Conservation (phyloP, 169 alveolate species). For the Ichthyophthirius multifiliis region DNA sequence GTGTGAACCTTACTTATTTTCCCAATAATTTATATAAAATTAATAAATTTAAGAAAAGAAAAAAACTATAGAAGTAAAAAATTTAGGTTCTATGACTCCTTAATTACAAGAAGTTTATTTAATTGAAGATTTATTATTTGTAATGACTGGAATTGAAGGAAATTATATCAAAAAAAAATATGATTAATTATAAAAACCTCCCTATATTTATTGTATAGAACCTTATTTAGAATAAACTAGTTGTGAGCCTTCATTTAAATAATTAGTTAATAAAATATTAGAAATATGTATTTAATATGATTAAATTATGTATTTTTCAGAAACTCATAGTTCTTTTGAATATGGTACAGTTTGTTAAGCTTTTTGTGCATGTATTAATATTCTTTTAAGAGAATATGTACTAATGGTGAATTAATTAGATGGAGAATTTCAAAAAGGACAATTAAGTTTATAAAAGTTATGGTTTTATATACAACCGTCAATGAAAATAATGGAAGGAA, state of each 20-base stretch:
- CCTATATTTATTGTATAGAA: background rate
- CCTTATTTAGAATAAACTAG: background rate
- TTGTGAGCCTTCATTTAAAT: conserved; percentile 14
- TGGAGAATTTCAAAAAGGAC: conserved; percentile 61
- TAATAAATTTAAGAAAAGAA: background rate
- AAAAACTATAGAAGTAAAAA: background rate
- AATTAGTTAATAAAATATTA: conserved; percentile 57
- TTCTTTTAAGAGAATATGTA: conserved; percentile 72
- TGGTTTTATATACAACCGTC: conserved; percentile 83
- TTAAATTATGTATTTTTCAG: conserved; percentile 57
- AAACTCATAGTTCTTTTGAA: conserved; percentile 62
- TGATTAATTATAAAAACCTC: background rate
- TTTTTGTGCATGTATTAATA: conserved; percentile 71
- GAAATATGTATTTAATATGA: conserved; percentile 73
- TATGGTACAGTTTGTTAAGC: conserved; percentile 75
- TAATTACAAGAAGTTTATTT: conserved; percentile 1
- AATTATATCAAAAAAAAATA: background rate
- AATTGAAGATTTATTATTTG: conserved; percentile 3
- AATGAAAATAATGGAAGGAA: conserved; percentile 67
- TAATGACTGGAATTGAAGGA: conserved; percentile 12
- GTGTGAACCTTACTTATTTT: background rate
- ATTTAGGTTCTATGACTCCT: background rate
- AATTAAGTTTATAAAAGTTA: conserved; percentile 68
- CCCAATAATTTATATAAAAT: background rate
- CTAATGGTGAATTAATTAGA: conserved; percentile 76